A percentile compares a stretch with the other conserved stretches of the same genome.
phyloP scores from a whole-genome alignment of 805 yeast genomes.

The Myxozyma neotropica region DNA sequence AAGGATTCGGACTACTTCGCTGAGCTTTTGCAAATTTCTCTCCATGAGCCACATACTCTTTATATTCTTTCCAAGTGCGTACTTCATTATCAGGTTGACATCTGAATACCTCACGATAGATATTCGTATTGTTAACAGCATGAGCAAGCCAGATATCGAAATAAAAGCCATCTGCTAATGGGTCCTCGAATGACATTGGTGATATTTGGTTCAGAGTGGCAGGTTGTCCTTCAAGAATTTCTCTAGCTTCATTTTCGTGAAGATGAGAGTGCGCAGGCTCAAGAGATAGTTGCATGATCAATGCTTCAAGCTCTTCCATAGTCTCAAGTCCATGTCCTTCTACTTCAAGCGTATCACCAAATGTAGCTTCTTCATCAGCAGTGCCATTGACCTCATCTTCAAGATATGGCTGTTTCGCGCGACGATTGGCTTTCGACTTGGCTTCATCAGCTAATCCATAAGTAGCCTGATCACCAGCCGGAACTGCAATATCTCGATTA shows the following conservation, averaged over 20 bases:
- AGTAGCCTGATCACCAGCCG: slow-evolving; percentile 11
- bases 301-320: not conserved
- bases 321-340: not conserved
- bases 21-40: slow-evolving; percentile 40
- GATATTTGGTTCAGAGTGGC: slow-evolving; percentile 59
- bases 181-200: slow-evolving; percentile 89
- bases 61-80: slow-evolving; percentile 87
- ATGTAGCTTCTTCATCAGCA: not conserved
- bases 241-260: slow-evolving; percentile 38
- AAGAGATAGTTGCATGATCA: slow-evolving; percentile 14
- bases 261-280: slow-evolving; percentile 23
- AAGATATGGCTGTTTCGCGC: slow-evolving; percentile 5
- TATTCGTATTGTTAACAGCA: slow-evolving; percentile 79
- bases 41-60: slow-evolving; percentile 42
- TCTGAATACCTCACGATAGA: slow-evolving; percentile 84
- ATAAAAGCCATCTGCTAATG: slow-evolving; percentile 75
- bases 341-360: not conserved
- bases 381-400: not conserved
- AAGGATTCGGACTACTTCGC: not conserved
- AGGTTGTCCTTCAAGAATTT: slow-evolving; percentile 53
- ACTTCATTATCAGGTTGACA: slow-evolving; percentile 94
- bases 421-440: not conserved
- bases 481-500: slow-evolving; percentile 18
- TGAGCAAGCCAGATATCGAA: slow-evolving; percentile 83
- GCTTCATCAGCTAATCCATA: not conserved